Conservation (phyloP, 192 early-diverging fungal genomes). For the Backusella westeae region DNA sequence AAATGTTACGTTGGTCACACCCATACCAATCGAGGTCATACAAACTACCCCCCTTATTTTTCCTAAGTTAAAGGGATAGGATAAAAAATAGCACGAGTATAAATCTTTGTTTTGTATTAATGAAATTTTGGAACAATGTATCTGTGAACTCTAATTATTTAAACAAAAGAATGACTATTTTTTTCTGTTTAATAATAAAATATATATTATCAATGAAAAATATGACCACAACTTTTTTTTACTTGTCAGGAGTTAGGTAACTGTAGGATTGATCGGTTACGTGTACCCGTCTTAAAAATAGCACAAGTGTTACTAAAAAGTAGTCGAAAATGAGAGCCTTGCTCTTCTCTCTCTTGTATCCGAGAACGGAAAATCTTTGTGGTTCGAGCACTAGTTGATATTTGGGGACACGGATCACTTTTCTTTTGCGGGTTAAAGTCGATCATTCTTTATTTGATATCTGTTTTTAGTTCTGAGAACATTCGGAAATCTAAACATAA, state of each 20-base stretch:
- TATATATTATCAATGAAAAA: not conserved
- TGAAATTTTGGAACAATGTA: conserved; percentile 8
- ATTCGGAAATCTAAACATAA: not conserved
- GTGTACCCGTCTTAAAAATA: not conserved
- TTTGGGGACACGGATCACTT: not conserved
- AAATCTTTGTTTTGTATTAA: conserved; percentile 2
- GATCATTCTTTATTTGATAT: not conserved
- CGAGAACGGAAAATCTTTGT: conserved; percentile 2
- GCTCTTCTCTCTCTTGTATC: not conserved
- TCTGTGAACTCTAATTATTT: not conserved
- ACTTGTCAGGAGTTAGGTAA: not conserved
- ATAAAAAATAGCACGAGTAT: conserved; percentile 4
- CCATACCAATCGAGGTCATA: not conserved
- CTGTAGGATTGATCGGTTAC: not conserved
- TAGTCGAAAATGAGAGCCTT: not conserved
- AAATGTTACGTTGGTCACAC: not conserved
- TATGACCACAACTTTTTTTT: not conserved
- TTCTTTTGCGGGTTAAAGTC: not conserved
- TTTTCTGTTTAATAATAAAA: not conserved
- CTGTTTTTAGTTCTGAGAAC: not conserved
- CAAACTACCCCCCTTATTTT: not conserved
- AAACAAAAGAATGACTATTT: not conserved
- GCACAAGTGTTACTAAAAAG: not conserved
- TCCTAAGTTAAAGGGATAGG: not conserved
- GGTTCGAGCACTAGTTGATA: not conserved